Evolutionary conservation across 768 basidiomycete species (phyloP).

Genomic region (Lactarius quietus): DNA sequence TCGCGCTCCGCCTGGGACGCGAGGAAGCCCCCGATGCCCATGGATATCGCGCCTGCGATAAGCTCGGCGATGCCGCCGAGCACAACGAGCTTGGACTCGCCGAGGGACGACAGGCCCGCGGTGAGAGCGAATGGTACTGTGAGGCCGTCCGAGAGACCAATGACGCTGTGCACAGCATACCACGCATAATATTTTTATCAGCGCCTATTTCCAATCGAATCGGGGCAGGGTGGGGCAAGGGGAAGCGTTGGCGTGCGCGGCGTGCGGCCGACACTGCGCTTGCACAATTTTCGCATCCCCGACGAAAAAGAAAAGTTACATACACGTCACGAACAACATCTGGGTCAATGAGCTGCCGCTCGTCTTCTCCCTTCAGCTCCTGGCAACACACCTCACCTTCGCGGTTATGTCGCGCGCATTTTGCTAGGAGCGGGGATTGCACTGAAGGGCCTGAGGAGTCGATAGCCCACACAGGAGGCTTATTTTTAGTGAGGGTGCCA

Average conservation of each 20-base stretch:
- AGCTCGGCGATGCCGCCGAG: conserved; percentile 94
- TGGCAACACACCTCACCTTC: conserved; percentile 74
- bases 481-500: conserved; percentile 27
- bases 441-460: conserved; percentile 39
- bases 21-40: conserved; percentile 98
- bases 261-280: conserved; percentile 6
- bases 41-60: conserved; percentile 93
- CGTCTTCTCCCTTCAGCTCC: conserved; percentile 75
- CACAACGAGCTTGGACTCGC: conserved; percentile 87
- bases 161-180: conserved; percentile 49
- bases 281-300: conserved; percentile 2
- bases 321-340: conserved; percentile 86
- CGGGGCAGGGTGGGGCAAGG: neutral
- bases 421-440: conserved; percentile 47
- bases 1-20: conserved; percentile 97
- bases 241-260: no score
- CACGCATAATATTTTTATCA: neutral
- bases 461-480: conserved; percentile 66
- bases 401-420: conserved; percentile 54
- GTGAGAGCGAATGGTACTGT: conserved; percentile 91
- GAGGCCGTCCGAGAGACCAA: conserved; percentile 86
- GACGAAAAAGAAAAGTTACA: conserved; percentile 31
- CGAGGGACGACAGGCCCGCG: conserved; percentile 85
- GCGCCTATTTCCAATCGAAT: conserved; percentile 4
- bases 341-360: conserved; percentile 79